Evolutionary conservation across 164 flowering plant species (phyloP).

Genomic region (Cinnamomum micranthum): DNA sequence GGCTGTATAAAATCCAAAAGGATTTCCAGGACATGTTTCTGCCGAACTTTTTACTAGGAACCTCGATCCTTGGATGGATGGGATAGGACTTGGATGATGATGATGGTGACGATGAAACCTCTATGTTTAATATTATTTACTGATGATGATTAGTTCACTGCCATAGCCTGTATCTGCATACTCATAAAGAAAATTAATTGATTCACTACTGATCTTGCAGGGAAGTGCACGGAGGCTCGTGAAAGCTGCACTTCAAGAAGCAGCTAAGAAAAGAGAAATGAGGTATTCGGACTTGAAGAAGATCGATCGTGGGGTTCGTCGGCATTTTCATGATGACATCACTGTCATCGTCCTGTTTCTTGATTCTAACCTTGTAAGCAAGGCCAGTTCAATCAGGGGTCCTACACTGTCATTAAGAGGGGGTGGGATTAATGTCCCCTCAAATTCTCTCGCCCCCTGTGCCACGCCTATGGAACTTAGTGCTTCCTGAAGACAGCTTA

Average conservation of each 20-base stretch:
- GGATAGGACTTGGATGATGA: too few relatives aligned
- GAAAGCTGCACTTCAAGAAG: slow-evolving; percentile 74
- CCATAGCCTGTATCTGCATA: too few relatives aligned
- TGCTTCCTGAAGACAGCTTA: slow-evolving; percentile 21
- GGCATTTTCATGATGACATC: slow-evolving; percentile 81
- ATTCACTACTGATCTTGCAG: slow-evolving; percentile 32
- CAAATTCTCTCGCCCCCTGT: slow-evolving; percentile 52
- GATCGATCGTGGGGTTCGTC: slow-evolving; percentile 75
- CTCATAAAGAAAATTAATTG: background rate
- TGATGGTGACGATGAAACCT: too few relatives aligned
- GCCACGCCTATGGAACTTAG: slow-evolving; percentile 37
- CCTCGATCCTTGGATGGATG: too few relatives aligned
- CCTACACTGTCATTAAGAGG: slow-evolving; percentile 53
- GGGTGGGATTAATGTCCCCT: slow-evolving; percentile 41
- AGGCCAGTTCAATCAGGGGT: slow-evolving; percentile 39
- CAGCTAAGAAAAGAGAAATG: slow-evolving; percentile 87
- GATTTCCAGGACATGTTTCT: too few relatives aligned
- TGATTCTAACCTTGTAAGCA: slow-evolving; percentile 47
- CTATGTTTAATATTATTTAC: too few relatives aligned
- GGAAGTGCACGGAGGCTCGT: slow-evolving; percentile 78
- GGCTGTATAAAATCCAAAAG: too few relatives aligned
- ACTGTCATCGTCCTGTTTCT: slow-evolving; percentile 65
- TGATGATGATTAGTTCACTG: too few relatives aligned
- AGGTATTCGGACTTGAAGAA: slow-evolving; percentile 68
- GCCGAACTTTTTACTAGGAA: too few relatives aligned